Evolutionary conservation across 1,284 basidiomycete species (phyloP).

Genomic region (Ganoderma meredithae): DNA sequence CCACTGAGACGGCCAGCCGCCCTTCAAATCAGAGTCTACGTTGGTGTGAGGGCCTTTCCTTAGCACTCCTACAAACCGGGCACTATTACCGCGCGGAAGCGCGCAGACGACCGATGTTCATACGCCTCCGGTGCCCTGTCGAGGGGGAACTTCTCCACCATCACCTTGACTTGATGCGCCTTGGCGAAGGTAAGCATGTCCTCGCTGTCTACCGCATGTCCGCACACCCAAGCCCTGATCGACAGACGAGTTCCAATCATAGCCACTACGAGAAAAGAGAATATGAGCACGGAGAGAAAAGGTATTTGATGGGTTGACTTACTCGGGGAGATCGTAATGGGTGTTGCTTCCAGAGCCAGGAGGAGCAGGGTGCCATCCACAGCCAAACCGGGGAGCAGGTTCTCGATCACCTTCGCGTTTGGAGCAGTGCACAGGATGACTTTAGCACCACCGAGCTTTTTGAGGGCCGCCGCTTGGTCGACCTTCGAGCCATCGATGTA

Average conservation of each 20-base stretch:
- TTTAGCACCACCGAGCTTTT: conserved; percentile 41
- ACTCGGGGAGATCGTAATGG: conserved; percentile 23
- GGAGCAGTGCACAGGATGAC: conserved; percentile 41
- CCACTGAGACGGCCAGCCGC: too few relatives aligned
- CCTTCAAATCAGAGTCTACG: neutral
- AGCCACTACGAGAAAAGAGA: conserved; percentile 15
- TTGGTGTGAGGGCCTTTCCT: too few relatives aligned
- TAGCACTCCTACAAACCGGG: conserved; percentile 25
- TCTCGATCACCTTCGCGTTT: conserved; percentile 28
- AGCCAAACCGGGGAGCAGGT: conserved; percentile 34
- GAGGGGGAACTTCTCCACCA: conserved; percentile 38
- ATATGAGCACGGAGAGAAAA: neutral
- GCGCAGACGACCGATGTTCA: conserved; percentile 31
- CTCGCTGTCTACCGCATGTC: conserved; percentile 35
- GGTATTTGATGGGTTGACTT: neutral
- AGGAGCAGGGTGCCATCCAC: conserved; percentile 36
- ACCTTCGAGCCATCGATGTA: conserved; percentile 40
- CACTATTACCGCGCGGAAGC: conserved; percentile 40
- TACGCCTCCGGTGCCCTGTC: conserved; percentile 39
- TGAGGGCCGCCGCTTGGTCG: conserved; percentile 35
- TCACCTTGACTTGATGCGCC: conserved; percentile 33
- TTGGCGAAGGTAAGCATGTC: conserved; percentile 33
- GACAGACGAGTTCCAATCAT: conserved; percentile 28
- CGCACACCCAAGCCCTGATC: conserved; percentile 36
- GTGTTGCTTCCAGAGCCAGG: conserved; percentile 24